Evolutionary conservation across 78 protist genomes (phyloP).

Genomic region (Cavenderia fasciculata): DNA sequence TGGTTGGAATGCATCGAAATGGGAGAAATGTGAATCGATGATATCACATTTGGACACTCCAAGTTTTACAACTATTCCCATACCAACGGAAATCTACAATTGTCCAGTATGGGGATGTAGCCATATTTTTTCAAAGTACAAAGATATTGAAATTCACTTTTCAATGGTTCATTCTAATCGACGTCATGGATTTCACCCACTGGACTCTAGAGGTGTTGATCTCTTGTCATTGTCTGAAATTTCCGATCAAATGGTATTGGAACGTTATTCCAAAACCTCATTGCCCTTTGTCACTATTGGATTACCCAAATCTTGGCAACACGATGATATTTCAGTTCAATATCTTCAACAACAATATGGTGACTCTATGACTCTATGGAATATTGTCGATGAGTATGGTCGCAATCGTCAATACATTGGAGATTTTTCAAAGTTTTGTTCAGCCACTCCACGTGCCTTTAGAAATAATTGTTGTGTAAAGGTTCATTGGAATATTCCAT

Average conservation of each 20-base stretch:
- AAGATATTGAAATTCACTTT: slow-evolving; percentile 19
- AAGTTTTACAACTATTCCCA: not conserved
- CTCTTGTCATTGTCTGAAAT: not conserved
- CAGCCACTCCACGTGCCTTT: not conserved
- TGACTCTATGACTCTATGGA: slow-evolving; percentile 25
- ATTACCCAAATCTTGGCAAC: slow-evolving; percentile 43
- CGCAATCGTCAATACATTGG: slow-evolving; percentile 23
- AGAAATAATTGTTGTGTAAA: slow-evolving; percentile 13
- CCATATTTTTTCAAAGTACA: not conserved
- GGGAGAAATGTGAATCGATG: not conserved
- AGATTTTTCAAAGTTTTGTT: slow-evolving; percentile 13
- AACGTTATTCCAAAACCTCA: slow-evolving; percentile 11
- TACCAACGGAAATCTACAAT: not conserved
- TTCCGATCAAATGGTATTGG: slow-evolving; percentile 5
- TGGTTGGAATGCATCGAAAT: not conserved
- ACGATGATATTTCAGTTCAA: not conserved
- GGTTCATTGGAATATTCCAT: slow-evolving; percentile 5
- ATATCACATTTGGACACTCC: slow-evolving; percentile 12
- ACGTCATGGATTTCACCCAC: not conserved
- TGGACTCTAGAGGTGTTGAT: slow-evolving; percentile 36
- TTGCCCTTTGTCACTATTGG: slow-evolving; percentile 18
- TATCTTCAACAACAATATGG: slow-evolving; percentile 24
- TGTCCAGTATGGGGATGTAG: slow-evolving; percentile 26
- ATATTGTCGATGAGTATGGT: not conserved
- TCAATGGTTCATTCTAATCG: not conserved